phyloP scores from a whole-genome alignment of 2,329 filamentous ascomycete species.

The Monosporascus sp. region DNA sequence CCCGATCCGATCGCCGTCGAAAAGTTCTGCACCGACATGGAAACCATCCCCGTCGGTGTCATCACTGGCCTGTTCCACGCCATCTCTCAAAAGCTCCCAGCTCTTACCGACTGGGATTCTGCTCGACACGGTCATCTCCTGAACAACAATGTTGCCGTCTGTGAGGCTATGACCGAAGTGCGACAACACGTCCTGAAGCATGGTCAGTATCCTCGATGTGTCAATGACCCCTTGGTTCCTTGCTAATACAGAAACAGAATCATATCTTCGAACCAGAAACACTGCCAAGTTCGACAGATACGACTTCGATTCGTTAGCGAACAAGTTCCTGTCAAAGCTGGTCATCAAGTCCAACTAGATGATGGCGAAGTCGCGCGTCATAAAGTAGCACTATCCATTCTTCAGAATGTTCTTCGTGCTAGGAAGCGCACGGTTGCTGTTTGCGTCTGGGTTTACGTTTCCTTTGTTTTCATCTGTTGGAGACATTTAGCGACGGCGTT shows the following conservation, averaged over 20 bases:
- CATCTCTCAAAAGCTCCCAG: conserved; percentile 92
- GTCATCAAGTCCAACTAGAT: conserved; percentile 85
- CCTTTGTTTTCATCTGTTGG: conserved; percentile 26
- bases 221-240: neutral
- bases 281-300: conserved; percentile 81
- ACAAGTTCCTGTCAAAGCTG: conserved; percentile 95
- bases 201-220: conserved; percentile 54
- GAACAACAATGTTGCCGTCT: conserved; percentile 86
- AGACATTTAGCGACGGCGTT: conserved; percentile 41
- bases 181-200: conserved; percentile 88
- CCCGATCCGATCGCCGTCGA: conserved; percentile 78
- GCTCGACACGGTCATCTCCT: conserved; percentile 84
- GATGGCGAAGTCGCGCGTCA: neutral
- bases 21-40: conserved; percentile 97
- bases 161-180: conserved; percentile 94
- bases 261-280: conserved; percentile 75
- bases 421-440: conserved; percentile 8
- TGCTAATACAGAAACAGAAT: conserved; percentile 58
- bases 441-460: conserved; percentile 18
- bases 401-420: conserved; percentile 16
- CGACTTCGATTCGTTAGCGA: conserved; percentile 92
- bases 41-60: conserved; percentile 89
- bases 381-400: conserved; percentile 21
- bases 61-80: conserved; percentile 96
- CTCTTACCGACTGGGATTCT: conserved; percentile 92